Evolutionary conservation across 768 basidiomycete species (phyloP), one percentile per base, ranked within the genome.

Genomic region (Phanerochaete carnosa): DNA sequence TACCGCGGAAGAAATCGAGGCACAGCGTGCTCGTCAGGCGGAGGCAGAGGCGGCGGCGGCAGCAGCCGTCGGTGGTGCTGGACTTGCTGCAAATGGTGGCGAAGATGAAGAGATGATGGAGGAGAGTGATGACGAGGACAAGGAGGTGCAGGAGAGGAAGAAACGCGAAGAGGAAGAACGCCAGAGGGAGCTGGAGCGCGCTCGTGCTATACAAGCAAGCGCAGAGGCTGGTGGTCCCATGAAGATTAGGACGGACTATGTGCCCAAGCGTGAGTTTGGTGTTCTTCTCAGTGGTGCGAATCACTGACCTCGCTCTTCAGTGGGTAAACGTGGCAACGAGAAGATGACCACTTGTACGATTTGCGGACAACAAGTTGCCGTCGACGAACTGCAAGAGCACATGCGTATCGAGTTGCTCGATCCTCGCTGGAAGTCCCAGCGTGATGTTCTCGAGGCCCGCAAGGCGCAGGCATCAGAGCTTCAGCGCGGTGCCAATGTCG

Each of bases 351-450:
- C 90, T 29, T 98, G 95, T 77, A 83, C 89, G 19, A 90, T 98
- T 67, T 97, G 95, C 76, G 89, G 91, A n/a, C 95, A 98, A 73
- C 90, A 94, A 74, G 92, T 99, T 37, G 89, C 97, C 28, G 89
- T 95, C 68, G 92, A 97, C 75, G 96, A 98, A 72, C 78, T 98
- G 47, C 86, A 96, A 66, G 95, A 98, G 72, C 97, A 98, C 73
- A 95, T 98, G 86, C 92, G 97, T 67, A 98, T 98, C 70, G 97
- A 99, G 72, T 75, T 98, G 62, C 83, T 99, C 66, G 97, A 99
- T 75, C 97, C 97, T 45, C 87, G 89, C 72, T 99, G 96, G 95
- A 98, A 98, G 74, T 94, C 95, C 64, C 94, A 96, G 72, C 90
- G 96, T 64, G 90, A 94, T 68, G 83, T 77, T 12, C 76, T 95